phyloP scores from a whole-genome alignment of 1,139 yeast species.

The Casaregolazyma lundiana region DNA sequence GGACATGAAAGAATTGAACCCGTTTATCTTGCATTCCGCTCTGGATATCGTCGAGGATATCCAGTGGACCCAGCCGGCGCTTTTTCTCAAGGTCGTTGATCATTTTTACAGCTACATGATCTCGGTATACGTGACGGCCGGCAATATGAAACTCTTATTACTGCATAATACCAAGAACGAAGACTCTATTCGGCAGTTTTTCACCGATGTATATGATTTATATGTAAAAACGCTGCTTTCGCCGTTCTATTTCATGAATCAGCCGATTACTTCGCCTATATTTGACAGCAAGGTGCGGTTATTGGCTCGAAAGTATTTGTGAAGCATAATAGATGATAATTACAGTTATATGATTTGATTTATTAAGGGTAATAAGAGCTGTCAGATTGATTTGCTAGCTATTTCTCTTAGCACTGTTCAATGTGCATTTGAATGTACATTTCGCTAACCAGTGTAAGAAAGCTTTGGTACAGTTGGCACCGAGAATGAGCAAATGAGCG shows the following conservation, averaged over 20 bases:
- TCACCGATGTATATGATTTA: conserved; percentile 77
- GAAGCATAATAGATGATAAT: neutral
- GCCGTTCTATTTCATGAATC: conserved; percentile 79
- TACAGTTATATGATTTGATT: no score
- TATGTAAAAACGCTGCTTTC: conserved; percentile 81
- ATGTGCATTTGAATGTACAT: no score
- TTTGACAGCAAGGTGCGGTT: conserved; percentile 73
- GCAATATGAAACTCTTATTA: conserved; percentile 76
- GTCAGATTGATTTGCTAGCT: no score
- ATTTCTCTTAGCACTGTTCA: no score
- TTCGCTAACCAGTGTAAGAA: no score
- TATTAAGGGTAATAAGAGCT: no score
- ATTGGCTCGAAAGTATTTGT: conserved; percentile 73
- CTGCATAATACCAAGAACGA: conserved; percentile 67
- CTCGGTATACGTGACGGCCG: conserved; percentile 83
- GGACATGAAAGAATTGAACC: conserved; percentile 73
- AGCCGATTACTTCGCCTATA: conserved; percentile 65
- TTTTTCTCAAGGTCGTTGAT: conserved; percentile 75
- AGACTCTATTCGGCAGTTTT: conserved; percentile 75
- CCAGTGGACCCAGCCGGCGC: conserved; percentile 68
- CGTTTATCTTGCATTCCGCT: conserved; percentile 84
- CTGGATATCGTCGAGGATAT: conserved; percentile 83
- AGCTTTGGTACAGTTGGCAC: no score
- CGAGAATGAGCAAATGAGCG: no score
- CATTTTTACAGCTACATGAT: conserved; percentile 77